Evolutionary conservation across 208 protist genomes (phyloP).

Genomic region (Crithidia acanthocephali): DNA sequence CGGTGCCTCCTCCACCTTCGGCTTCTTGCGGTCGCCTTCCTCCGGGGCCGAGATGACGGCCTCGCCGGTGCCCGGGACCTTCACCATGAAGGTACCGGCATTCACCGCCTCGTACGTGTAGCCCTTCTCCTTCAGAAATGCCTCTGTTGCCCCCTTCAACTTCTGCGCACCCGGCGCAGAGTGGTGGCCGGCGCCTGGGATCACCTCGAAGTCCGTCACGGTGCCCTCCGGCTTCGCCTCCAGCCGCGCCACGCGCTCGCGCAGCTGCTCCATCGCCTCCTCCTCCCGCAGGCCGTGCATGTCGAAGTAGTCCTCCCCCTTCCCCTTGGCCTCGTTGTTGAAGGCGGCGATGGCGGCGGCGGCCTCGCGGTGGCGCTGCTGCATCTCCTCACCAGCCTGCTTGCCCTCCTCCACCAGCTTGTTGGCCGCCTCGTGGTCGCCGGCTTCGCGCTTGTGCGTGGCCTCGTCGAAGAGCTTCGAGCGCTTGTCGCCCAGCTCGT

Average conservation of each 20-base stretch:
- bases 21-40: conserved; percentile 23
- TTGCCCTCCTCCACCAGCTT: conserved; percentile 43
- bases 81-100: conserved; percentile 44
- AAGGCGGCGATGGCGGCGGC: conserved; percentile 46
- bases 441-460: conserved; percentile 36
- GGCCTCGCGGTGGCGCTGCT: conserved; percentile 39
- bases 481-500: conserved; percentile 45
- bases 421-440: conserved; percentile 37
- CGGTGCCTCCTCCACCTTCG: conserved; percentile 1
- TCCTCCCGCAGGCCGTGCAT: conserved; percentile 62
- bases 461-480: conserved; percentile 50
- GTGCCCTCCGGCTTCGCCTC: conserved; percentile 40
- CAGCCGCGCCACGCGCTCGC: conserved; percentile 39
- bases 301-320: conserved; percentile 56
- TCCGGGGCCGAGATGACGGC: conserved; percentile 14
- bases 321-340: conserved; percentile 68
- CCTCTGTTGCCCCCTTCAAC: conserved; percentile 44
- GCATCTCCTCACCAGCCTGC: conserved; percentile 39
- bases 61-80: conserved; percentile 36
- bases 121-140: conserved; percentile 41
- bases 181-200: conserved; percentile 65
- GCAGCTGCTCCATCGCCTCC: conserved; percentile 55
- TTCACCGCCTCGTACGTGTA: conserved; percentile 44
- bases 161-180: conserved; percentile 47
- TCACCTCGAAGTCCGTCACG: conserved; percentile 46